A percentile compares a stretch with the other conserved stretches of the same genome.
Evolutionary conservation across 768 basidiomycete species (phyloP).

Genomic region (Pisolithus tinctorius): DNA sequence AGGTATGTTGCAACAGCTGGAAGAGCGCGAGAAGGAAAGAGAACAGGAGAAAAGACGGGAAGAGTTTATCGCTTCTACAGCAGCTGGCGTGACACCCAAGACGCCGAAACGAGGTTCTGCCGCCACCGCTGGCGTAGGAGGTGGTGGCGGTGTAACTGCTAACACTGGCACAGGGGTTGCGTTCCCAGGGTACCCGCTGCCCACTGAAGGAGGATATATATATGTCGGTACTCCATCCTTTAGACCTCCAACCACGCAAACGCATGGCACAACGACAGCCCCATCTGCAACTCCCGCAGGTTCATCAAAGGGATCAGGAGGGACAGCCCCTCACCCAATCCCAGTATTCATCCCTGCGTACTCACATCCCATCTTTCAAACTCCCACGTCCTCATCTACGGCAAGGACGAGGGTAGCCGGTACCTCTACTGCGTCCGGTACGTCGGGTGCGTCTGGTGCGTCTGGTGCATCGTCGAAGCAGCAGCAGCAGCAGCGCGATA

Average conservation of each 20-base stretch:
- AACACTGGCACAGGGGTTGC: constrained; percentile 11
- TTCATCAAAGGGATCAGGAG: not conserved
- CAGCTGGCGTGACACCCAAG: constrained; percentile 17
- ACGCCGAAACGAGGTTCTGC: constrained; percentile 20
- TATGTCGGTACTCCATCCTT: constrained; percentile 20
- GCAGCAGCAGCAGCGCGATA: constrained; percentile 11
- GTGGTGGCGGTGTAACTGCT: no score
- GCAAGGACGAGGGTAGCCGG: not conserved
- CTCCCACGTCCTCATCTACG: constrained; percentile 27
- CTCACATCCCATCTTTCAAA: constrained; percentile 21
- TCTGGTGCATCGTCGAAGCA: constrained; percentile 18
- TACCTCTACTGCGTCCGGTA: no score
- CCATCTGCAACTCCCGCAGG: no score
- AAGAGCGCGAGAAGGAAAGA: constrained; percentile 26
- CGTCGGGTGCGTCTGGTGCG: not conserved
- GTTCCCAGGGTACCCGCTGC: constrained; percentile 13
- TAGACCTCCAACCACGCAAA: no score
- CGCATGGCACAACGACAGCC: no score
- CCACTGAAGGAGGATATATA: constrained; percentile 22
- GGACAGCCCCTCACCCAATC: constrained; percentile 24
- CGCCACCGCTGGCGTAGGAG: no score
- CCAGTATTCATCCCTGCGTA: constrained; percentile 27
- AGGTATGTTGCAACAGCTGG: constrained; percentile 36
- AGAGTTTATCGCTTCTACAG: constrained; percentile 15
- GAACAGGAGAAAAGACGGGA: constrained; percentile 19